phyloP scores from a whole-genome alignment of 257 asterid species.

The Paulownia fortunei region DNA sequence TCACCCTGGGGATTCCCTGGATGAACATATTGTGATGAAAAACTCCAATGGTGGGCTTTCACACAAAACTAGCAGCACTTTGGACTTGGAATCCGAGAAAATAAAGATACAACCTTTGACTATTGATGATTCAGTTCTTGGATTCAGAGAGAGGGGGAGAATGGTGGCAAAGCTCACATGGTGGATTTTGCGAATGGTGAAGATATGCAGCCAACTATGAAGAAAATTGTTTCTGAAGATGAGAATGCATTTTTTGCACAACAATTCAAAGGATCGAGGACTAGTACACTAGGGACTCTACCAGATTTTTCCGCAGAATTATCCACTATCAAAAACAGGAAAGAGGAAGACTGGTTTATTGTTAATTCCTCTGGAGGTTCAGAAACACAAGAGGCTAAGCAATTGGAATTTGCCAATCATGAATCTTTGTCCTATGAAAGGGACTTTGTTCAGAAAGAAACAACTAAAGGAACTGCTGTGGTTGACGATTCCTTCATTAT shows the following conservation, averaged over 20 bases:
- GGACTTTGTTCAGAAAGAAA: constrained; percentile 39
- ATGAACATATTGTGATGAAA: constrained; percentile 45
- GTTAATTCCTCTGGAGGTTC: constrained; percentile 49
- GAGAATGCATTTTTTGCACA: constrained; percentile 44
- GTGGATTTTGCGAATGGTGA: constrained; percentile 62
- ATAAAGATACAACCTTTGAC: constrained; percentile 37
- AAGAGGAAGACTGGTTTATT: constrained; percentile 68
- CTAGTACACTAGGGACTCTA: constrained; percentile 22
- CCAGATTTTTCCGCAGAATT: constrained; percentile 61
- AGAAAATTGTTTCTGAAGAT: constrained; percentile 50
- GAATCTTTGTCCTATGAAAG: constrained; percentile 37
- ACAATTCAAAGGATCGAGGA: constrained; percentile 43
- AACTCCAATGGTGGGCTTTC: constrained; percentile 44
- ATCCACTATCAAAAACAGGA: constrained; percentile 47
- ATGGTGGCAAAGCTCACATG: constrained; percentile 33
- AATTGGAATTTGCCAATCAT: constrained; percentile 37
- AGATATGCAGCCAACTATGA: constrained; percentile 41
- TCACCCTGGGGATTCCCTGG: constrained; percentile 41
- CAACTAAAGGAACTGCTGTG: constrained; percentile 41
- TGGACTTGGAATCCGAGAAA: constrained; percentile 53
- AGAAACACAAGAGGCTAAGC: constrained; percentile 35
- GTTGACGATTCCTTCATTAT: constrained; percentile 79
- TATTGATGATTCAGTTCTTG: constrained; percentile 59
- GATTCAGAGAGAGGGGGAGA: constrained; percentile 47
- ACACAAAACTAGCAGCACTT: constrained; percentile 23